phyloP scores from a whole-genome alignment of 495 filamentous ascomycete species.

The Geopyxis carbonaria region DNA sequence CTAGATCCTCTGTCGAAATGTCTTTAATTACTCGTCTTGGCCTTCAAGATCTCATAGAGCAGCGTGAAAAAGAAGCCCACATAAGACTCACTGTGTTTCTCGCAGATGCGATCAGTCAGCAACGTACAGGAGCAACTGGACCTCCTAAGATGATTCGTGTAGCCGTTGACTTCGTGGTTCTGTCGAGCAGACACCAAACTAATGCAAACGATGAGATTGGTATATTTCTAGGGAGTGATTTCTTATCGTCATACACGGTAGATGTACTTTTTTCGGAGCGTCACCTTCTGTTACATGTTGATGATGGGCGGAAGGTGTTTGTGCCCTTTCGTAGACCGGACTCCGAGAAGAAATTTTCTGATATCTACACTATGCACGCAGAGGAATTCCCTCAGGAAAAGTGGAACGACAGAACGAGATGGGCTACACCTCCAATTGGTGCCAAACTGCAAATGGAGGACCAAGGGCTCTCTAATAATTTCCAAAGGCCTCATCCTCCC shows the following conservation, averaged over 20 bases:
- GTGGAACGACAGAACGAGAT: neutral
- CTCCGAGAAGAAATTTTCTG: slow-evolving; percentile 61
- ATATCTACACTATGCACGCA: slow-evolving; percentile 36
- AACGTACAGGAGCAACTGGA: slow-evolving; percentile 45
- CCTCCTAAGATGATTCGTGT: slow-evolving; percentile 64
- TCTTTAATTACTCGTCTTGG: slow-evolving; percentile 55
- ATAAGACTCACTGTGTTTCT: slow-evolving; percentile 72
- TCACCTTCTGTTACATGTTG: slow-evolving; percentile 66
- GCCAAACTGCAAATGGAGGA: neutral
- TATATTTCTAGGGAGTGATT: slow-evolving; percentile 74
- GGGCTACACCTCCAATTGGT: neutral
- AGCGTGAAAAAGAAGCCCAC: slow-evolving; percentile 41
- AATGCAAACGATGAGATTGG: slow-evolving; percentile 36
- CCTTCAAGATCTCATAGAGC: slow-evolving; percentile 46
- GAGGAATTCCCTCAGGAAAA: slow-evolving; percentile 13
- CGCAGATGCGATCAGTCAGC: slow-evolving; percentile 73
- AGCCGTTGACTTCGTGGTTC: slow-evolving; percentile 58
- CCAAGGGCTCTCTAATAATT: neutral
- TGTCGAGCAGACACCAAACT: slow-evolving; percentile 26
- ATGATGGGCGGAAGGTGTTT: slow-evolving; percentile 73
- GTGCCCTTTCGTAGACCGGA: slow-evolving; percentile 91
- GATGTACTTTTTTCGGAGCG: slow-evolving; percentile 89
- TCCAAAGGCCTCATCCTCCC: slow-evolving; percentile 10
- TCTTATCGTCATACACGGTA: slow-evolving; percentile 68
- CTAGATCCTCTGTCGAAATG: slow-evolving; percentile 59